Evolutionary conservation across 1,139 yeast species (phyloP).

Genomic region (Lodderomyces elongisporus): DNA sequence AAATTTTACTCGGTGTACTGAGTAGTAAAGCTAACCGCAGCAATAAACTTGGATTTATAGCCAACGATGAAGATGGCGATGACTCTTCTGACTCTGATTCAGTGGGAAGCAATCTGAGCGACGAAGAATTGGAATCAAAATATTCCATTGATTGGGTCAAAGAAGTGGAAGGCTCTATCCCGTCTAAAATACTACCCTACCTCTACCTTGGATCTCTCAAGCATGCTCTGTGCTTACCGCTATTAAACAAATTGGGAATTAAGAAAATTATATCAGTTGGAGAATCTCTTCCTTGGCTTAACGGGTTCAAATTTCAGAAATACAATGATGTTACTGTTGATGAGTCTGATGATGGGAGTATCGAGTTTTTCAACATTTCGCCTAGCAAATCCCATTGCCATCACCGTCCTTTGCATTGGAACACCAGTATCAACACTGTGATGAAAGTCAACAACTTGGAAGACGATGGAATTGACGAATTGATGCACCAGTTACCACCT

Average conservation of each 20-base stretch:
- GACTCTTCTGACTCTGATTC: constrained; percentile 4
- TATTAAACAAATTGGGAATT: constrained; percentile 65
- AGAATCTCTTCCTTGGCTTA: constrained; percentile 65
- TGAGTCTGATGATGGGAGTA: constrained; percentile 25
- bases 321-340: constrained; percentile 22
- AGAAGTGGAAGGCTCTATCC: constrained; percentile 57
- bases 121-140: neutral
- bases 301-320: constrained; percentile 26
- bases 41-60: constrained; percentile 11
- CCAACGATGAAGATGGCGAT: constrained; percentile 2
- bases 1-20: constrained; percentile 23
- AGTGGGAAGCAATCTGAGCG: constrained; percentile 2
- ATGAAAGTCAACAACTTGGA: constrained; percentile 43
- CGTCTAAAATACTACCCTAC: constrained; percentile 75
- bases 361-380: constrained; percentile 27
- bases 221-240: constrained; percentile 72
- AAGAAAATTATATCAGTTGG: constrained; percentile 82
- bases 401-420: constrained; percentile 3
- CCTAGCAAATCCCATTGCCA: constrained; percentile 14
- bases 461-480: constrained; percentile 46
- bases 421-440: constrained; percentile 26
- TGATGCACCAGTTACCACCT: constrained; percentile 30
- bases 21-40: constrained; percentile 12
- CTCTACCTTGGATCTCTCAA: constrained; percentile 78
- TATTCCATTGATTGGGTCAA: constrained; percentile 31